Evolutionary conservation across 139 green algal species (phyloP).

Genomic region (Pedinophyceae sp.): DNA sequence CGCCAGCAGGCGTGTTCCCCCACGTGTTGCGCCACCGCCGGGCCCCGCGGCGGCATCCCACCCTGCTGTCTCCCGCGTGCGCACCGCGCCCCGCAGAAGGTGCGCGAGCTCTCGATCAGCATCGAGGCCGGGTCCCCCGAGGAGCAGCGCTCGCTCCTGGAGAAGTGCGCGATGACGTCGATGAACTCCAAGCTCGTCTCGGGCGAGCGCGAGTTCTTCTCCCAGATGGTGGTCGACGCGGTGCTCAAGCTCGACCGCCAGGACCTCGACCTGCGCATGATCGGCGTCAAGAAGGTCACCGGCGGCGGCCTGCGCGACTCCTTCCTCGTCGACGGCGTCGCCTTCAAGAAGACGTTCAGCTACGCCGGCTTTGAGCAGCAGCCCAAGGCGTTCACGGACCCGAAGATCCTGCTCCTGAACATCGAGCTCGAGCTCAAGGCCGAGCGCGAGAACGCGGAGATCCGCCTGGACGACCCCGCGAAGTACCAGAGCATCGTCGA

Average conservation of each 20-base stretch:
- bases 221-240: slow-evolving; percentile 87
- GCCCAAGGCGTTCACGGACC: slow-evolving; percentile 78
- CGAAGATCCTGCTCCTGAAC: slow-evolving; percentile 93
- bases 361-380: slow-evolving; percentile 99
- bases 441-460: slow-evolving; percentile 95
- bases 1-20: no score
- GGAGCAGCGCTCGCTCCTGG: slow-evolving; percentile 63
- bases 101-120: slow-evolving; percentile 62
- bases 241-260: slow-evolving; percentile 63
- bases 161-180: slow-evolving; percentile 85
- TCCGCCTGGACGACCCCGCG: slow-evolving; percentile 74
- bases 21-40: no score
- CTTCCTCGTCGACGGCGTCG: slow-evolving; percentile 94
- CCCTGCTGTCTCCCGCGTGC: no score
- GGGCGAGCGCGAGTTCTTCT: slow-evolving; percentile 96
- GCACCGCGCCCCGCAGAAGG: no score
- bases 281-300: slow-evolving; percentile 87
- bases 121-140: slow-evolving; percentile 51
- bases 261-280: slow-evolving; percentile 73
- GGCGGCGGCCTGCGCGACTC: slow-evolving; percentile 75
- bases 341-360: slow-evolving; percentile 99
- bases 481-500: slow-evolving; percentile 97
- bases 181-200: slow-evolving; percentile 91
- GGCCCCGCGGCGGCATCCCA: no score
- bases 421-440: slow-evolving; percentile 97